Evolutionary conservation across 2,329 filamentous ascomycete species (phyloP), one percentile per base, ranked within the genome.

Genomic region (Triangularia verruculosa): DNA sequence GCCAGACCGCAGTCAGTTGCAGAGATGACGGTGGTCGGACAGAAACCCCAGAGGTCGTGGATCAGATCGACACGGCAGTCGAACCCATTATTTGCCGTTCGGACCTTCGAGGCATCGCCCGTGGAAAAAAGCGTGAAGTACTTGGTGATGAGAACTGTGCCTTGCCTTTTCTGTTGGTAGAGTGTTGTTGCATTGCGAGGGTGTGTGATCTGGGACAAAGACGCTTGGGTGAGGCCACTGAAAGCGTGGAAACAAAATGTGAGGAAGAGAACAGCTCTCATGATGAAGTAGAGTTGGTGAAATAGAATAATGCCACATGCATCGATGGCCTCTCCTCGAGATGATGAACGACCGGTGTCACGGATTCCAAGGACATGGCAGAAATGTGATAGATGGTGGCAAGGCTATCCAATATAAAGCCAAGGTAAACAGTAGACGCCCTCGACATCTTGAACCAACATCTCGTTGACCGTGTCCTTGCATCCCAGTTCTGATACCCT

Each of bases 21-120:
- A 0, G 68, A 56, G 2, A 74, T 64, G 2, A 78, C 74, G 0
- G 72, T 75, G 0, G 72, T 75, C 0, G 76, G 74, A 56, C 77
- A 79, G 69, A 78, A 76, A 0, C 77, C 77, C 76, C 77, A 79
- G 3, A 79, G 67, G 0, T 70, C 74, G 17, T 75, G 70, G 4
- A 62, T 39, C 0, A 71, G 70, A 53, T 78, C 75, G 2, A 78
- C 69, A 6, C 74, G 74, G 61, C 75, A 78, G 66, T 76, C 71
- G 47, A 68, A 78, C 0, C 75, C 78, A 0, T 65, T 34, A 4
- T 74, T 67, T 0, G 77, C 76, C 0, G 74, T 75, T 13, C 77
- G 70, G 1, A 69, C 59, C 12, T 64, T 63, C 1, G 66, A 54
- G 0, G 71, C 65, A 22, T 79, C 68, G 6, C 76, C 77, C n/a